Percentiles rank a stretch among this genome's conserved stretches.
phyloP scores from a whole-genome alignment of 371 early-diverging fungal species.

The Circinella umbellata region DNA sequence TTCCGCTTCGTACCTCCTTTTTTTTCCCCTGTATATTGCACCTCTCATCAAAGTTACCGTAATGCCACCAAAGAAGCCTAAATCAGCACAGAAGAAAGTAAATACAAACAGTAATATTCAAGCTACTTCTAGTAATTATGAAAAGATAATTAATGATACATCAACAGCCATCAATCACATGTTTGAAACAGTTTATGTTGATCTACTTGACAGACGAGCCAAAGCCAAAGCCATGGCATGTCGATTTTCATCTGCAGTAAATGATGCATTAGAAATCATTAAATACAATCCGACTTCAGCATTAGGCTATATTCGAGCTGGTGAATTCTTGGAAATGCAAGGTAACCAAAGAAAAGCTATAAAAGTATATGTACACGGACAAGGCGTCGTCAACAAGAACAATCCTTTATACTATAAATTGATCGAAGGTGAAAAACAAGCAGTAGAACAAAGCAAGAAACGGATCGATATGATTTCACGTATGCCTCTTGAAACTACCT shows the following conservation, averaged over 20 bases:
- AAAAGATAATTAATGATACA: not conserved
- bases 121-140: not conserved
- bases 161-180: not conserved
- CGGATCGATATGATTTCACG: slow-evolving; percentile 8
- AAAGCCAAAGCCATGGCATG: not conserved
- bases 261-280: not conserved
- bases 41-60: no score
- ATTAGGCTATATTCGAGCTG: slow-evolving; percentile 3
- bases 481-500: not conserved
- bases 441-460: not conserved
- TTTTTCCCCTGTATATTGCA: no score
- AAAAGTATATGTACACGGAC: not conserved
- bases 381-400: not conserved
- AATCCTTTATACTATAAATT: not conserved
- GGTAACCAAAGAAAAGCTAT: not conserved
- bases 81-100: no score
- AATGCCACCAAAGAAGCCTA: no score
- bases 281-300: not conserved
- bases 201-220: slow-evolving; percentile 4
- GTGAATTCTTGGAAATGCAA: not conserved
- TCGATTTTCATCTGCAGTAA: not conserved
- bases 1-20: no score
- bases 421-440: not conserved
- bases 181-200: slow-evolving; percentile 2
- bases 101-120: no score